Evolutionary conservation across 1,139 yeast genomes (phyloP).

Genomic region (Magnusiomyces tetraspermus): DNA sequence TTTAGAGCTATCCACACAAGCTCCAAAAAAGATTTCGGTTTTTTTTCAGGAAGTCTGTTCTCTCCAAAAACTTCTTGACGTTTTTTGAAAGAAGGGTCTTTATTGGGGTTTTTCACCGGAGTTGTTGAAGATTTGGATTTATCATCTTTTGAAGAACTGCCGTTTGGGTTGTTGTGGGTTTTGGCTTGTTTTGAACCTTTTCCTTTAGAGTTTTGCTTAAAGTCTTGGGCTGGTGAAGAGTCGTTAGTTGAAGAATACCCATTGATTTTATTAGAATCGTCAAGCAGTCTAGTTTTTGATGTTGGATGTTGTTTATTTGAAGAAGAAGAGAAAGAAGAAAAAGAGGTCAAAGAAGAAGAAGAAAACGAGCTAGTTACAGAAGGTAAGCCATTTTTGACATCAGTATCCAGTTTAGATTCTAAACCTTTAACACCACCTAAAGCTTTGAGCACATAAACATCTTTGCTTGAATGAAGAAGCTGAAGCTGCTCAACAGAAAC

Average conservation of each 20-base stretch:
- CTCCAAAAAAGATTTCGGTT: conserved; percentile 54
- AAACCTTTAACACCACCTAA: conserved; percentile 24
- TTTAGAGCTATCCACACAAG: conserved; percentile 79
- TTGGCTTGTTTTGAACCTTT: not conserved
- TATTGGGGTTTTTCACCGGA: conserved; percentile 1
- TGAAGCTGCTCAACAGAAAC: conserved; percentile 29
- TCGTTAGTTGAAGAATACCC: too few relatives aligned
- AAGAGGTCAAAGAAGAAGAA: too few relatives aligned
- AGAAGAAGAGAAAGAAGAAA: too few relatives aligned
- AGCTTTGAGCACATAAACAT: conserved; percentile 29
- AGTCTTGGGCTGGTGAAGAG: too few relatives aligned
- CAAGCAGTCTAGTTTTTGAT: too few relatives aligned
- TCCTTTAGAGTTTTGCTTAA: not conserved
- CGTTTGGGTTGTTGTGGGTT: not conserved
- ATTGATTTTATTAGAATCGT: too few relatives aligned
- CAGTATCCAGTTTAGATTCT: conserved; percentile 12
- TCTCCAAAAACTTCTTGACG: conserved; percentile 42
- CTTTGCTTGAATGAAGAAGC: conserved; percentile 35
- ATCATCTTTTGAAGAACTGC: not conserved
- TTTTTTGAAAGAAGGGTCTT: not conserved
- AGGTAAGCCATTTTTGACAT: conserved; percentile 6
- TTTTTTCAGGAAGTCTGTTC: conserved; percentile 61
- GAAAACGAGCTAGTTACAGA: not conserved
- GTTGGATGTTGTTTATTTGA: too few relatives aligned
- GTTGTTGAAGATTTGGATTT: not conserved